Evolutionary conservation across 2,329 filamentous ascomycete genomes (phyloP), one percentile per base, ranked within the genome.

Genomic region (Bisporella sp.): DNA sequence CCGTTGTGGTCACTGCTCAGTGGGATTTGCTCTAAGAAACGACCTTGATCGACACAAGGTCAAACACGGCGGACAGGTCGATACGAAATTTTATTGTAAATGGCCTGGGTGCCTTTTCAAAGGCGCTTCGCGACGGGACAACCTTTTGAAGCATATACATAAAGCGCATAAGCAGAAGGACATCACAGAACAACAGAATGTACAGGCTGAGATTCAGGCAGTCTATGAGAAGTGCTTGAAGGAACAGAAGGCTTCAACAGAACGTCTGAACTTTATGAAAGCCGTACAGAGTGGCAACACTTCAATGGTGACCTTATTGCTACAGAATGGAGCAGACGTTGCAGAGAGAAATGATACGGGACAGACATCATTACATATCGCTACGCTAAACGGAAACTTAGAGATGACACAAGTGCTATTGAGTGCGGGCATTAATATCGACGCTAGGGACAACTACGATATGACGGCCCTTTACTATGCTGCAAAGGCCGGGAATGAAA

Each of bases 91-190:
- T 46, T 51, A 55, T 40, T 58, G 56, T 41, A 49, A 49, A 48
- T 53, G 45, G 52, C 47, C 50, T 31, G n/a, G 31, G 21, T 57
- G 55, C 47, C n/a, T 12, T 35, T 57, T 57, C 46, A 55, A 54
- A 51, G 54, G 54, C 31, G 45, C 53, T 35, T 57, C 32, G 31
- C 46, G 55, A 52, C 41, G 45, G 35, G 55, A 57, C 47, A 57
- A 57, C 53, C 49, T 57, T 31, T 48, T 51, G 46, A 57, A 35
- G 41, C 55, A 57, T 45, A 51, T 57, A 41, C 50, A 37, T 33
- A 49, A 47, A 5, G 37, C 35, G n/a, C 54, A 57, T 49, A 43
- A 46, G 29, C 4, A 11, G 40, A 31, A 49, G 11, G 50, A 47
- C 28, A 13, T 31, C 11, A 46, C 47, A 39, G 41, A 47, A 42